These are phyloP conservation scores for Anthracocystis panici-leucophaei DNA, from an alignment of 1,284 basidiomycete species.

Conservation along the genomic window DNA sequence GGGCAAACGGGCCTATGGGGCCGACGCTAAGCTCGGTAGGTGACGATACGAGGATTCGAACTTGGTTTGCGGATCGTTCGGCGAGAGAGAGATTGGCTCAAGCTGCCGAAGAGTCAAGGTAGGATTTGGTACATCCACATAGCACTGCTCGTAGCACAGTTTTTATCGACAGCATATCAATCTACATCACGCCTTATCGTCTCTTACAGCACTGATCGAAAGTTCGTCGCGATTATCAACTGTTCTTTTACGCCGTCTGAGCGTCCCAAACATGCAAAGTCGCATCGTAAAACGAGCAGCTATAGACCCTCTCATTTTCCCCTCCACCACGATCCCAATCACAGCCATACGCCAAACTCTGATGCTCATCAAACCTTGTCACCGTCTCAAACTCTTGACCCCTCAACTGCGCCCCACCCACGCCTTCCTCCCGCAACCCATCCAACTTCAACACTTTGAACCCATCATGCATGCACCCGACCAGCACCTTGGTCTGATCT, in stretches of 20 bases:
- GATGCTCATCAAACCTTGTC: slow-evolving; percentile 80
- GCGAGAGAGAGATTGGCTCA: slow-evolving; percentile 7
- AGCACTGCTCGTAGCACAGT: background rate
- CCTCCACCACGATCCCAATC: slow-evolving; percentile 82
- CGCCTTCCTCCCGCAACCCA: slow-evolving; percentile 9
- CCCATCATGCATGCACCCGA: slow-evolving; percentile 97
- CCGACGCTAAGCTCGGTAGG: slow-evolving; percentile 59
- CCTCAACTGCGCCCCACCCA: slow-evolving; percentile 15
- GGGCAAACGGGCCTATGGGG: slow-evolving; percentile 60
- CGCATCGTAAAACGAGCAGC: slow-evolving; percentile 97
- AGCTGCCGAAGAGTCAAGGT: slow-evolving; percentile 13
- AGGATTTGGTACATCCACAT: background rate
- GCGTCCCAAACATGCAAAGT: slow-evolving; percentile 81
- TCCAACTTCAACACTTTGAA: slow-evolving; percentile 75
- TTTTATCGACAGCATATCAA: background rate
- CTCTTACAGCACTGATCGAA: background rate
- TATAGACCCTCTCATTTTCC: slow-evolving; percentile 76
- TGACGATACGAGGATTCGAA: slow-evolving; percentile 61
- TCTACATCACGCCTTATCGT: background rate
- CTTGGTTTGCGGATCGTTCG: slow-evolving; percentile 71
- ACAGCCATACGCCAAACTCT: slow-evolving; percentile 90
- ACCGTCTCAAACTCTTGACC: slow-evolving; percentile 61
- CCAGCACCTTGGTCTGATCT: slow-evolving; percentile 75
- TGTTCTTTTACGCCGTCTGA: slow-evolving; percentile 27
- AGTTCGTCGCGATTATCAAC: background rate